Conservation (phyloP, 306 rosid species). For the Quercus glauca region DNA sequence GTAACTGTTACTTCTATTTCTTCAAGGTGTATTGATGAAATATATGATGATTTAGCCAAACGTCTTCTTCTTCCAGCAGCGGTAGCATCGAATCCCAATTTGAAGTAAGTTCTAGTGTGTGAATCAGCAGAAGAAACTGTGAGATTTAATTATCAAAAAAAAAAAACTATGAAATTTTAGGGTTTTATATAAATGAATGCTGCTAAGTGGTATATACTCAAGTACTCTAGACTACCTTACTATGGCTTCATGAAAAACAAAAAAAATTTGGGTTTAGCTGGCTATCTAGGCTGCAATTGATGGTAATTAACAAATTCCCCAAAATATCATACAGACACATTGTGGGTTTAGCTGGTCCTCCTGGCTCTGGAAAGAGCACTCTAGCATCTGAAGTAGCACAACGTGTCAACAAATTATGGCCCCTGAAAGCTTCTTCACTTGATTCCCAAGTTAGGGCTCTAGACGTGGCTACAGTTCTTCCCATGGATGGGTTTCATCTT, state of each 20-base stretch:
- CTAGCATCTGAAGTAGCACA: slow-evolving; percentile 64
- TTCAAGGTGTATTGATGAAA: slow-evolving; percentile 56
- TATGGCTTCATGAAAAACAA: not conserved
- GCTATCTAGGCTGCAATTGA: not conserved
- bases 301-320: not conserved
- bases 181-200: slow-evolving; percentile 7
- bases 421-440: slow-evolving; percentile 50
- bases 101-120: slow-evolving; percentile 52
- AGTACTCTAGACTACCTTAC: not conserved
- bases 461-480: slow-evolving; percentile 65
- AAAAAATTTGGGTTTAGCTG: not conserved
- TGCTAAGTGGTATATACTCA: not conserved
- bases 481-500: slow-evolving; percentile 96
- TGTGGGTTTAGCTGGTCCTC: slow-evolving; percentile 95
- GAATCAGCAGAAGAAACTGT: not conserved
- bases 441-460: slow-evolving; percentile 59
- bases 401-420: slow-evolving; percentile 74
- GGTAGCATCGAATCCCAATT: slow-evolving; percentile 44
- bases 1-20: slow-evolving; percentile 17
- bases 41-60: slow-evolving; percentile 71
- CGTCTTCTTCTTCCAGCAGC: slow-evolving; percentile 54
- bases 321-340: slow-evolving; percentile 43
- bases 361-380: slow-evolving; percentile 94
- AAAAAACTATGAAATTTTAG: not conserved
- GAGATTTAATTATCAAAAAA: not conserved